Evolutionary conservation across 2,329 filamentous ascomycete species (phyloP), one percentile per base, ranked within the genome.

Genomic region (Colletotrichum falcatum): DNA sequence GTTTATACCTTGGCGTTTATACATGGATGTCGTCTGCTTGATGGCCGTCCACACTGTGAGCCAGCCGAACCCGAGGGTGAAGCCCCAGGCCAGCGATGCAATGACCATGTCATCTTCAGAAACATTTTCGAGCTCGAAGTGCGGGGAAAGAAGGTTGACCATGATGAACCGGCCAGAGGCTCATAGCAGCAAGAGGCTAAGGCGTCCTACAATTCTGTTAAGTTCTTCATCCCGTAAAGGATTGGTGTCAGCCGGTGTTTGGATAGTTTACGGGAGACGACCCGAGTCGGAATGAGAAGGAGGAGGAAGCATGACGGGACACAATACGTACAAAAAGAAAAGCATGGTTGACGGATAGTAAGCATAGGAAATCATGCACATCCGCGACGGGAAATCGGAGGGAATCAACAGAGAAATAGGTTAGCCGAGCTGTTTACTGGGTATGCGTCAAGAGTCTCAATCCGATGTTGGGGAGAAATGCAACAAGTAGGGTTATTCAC

Each of bases 11-110:
- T 75, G 77, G 11, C 76, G 80, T n/a, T 77, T 74, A 65, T 77
- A 83, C 48, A 80, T 70, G 9, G 78, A 77, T 23, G 73, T 74
- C 1, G 79, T 79, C 73, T 83, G 81, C 73, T 77, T 78, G 46
- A 77, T 64, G 12, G 80, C 80, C 23, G 77, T 81, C 78, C 79
- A 82, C 20, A 74, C 73, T 39, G 81, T 81, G 61, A 83, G 75
- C 77, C 80, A 81, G 23, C 81, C 81, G 62, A 83, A 81, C 48
- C 81, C 81, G 14, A 83, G 70, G 28, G 81, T 82, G 73, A 83
- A 83, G 56, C 81, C 81, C 65, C 76, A 78, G 18, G 80, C 81
- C 28, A 78, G 68, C 1, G 75, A 77, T 49, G 80, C 80, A 44
- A 79, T 72, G 59, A 76, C 70, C 33, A 77, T 67, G 44, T 78